Evolutionary conservation across 257 asterid species (phyloP), one percentile per base, ranked within the genome.

Genomic region (Petunia axillaris): DNA sequence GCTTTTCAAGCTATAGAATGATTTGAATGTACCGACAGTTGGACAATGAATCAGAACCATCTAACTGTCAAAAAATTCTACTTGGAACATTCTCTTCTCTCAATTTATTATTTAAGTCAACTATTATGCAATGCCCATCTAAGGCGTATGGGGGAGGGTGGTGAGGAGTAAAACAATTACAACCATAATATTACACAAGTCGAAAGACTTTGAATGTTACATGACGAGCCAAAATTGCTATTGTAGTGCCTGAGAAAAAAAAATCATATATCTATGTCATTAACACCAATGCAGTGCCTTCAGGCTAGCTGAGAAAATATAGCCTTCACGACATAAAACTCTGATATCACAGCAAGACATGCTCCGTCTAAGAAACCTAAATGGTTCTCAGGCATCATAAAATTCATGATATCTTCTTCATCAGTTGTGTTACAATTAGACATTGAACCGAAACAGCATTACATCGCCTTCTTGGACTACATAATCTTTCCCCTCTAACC

Each of bases 391-490:
- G 16, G 62, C 36, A 73, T 5, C 77, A 50, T 50, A 73, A 50
- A 36, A 11, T 73, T 3, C 5, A 13, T 50, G 62, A 73, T 16
- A 35, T 50, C 78, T 73, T 36, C 62, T 73, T 73, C 78, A 36
- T 14, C 78, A 73, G 41, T 8, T 25, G 78, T 35, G 13, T 50
- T 50, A 64, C 6, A 55, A 46, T 91, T 87, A 95, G 81, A 96
- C 99, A 64, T 96, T 96, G 84, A 95, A 96, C 80, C 98, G 88
- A 68, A 95, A 95, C 80, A 95, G 89, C 98, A 95, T 90, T 70
- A 95, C 94, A 35, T 95, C 99, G 73, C 99, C 99, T 91, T 95
- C 99, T 90, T 87, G 88, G 64, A 95, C 99, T 57, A 92, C 79
- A 60, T 95, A 95, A 39, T 95, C 99, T 89, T 93, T 95, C 41